These are phyloP conservation scores for Tulasnella sp. DNA, from an alignment of 768 basidiomycete species.

Conservation along the genomic window DNA sequence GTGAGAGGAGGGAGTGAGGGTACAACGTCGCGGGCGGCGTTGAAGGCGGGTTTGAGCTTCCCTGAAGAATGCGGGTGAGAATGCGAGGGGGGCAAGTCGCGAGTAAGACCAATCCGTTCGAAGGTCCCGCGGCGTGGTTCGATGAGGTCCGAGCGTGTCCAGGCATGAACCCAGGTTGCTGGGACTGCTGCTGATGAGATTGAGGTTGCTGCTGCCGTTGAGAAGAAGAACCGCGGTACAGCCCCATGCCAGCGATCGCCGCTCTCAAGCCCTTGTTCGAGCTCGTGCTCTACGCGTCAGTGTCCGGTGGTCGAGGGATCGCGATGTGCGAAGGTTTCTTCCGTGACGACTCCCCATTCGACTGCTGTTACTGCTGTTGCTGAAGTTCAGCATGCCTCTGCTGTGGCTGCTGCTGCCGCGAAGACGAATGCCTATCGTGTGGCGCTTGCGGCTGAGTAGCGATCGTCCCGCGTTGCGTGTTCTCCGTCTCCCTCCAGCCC, in stretches of 20 bases:
- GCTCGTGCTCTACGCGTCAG: conserved; percentile 1
- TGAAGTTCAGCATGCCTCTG: not conserved
- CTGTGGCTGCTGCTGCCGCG: not conserved
- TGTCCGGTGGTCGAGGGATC: not conserved
- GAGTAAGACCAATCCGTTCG: conserved; percentile 20
- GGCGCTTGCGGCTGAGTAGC: conserved; percentile 3
- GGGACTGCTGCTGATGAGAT: not conserved
- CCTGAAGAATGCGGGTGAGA: conserved; percentile 30
- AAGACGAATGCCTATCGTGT: not conserved
- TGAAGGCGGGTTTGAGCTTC: conserved; percentile 27
- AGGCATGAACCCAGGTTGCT: not conserved
- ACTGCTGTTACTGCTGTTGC: not conserved
- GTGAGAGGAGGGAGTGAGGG: conserved; percentile 29
- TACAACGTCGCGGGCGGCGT: not conserved
- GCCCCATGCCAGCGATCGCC: not conserved
- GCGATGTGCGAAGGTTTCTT: not conserved
- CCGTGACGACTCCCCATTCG: not conserved
- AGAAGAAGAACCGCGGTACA: not conserved
- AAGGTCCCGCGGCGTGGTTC: not conserved
- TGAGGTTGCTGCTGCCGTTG: conserved; percentile 2
- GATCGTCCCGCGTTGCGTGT: conserved; percentile 6
- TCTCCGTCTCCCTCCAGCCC: conserved; percentile 67
- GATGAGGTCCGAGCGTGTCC: not conserved
- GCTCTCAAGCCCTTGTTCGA: conserved; percentile 6
- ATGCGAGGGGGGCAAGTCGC: conserved; percentile 40